These are phyloP conservation scores for Fusarium poae DNA, from an alignment of 2,329 filamentous ascomycete genomes.

Conservation along the genomic window DNA sequence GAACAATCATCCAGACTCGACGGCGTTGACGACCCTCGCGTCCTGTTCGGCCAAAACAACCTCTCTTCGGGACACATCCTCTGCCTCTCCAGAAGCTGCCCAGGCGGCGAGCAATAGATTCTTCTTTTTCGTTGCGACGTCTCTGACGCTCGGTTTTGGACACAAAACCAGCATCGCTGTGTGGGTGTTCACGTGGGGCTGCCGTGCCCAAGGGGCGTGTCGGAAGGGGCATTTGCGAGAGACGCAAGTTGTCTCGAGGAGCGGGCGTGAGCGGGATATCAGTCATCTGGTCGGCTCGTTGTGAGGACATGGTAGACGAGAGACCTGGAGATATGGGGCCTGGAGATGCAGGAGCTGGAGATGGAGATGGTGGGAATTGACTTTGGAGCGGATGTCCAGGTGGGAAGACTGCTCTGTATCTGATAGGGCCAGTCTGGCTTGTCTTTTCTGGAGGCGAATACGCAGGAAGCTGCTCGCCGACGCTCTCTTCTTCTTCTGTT, in stretches of 20 bases:
- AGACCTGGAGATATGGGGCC: constrained; percentile 73
- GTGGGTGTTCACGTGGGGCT: constrained; percentile 60
- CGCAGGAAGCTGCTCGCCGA: constrained; percentile 63
- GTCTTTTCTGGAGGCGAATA: constrained; percentile 64
- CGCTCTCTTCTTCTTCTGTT: constrained; percentile 54
- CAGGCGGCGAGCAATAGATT: constrained; percentile 67
- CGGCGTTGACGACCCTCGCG: constrained; percentile 74
- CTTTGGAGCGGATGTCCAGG: constrained; percentile 62
- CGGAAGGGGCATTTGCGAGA: constrained; percentile 54
- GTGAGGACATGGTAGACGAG: constrained; percentile 71
- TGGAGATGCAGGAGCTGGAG: constrained; percentile 60
- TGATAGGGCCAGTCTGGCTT: constrained; percentile 54
- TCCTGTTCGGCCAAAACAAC: constrained; percentile 73
- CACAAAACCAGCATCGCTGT: constrained; percentile 56
- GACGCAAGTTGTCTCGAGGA: constrained; percentile 34
- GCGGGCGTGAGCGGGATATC: constrained; percentile 68
- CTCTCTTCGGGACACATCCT: constrained; percentile 71
- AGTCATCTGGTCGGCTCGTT: constrained; percentile 70
- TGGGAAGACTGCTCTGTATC: constrained; percentile 71
- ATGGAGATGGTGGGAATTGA: constrained; percentile 69
- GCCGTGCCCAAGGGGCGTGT: constrained; percentile 61
- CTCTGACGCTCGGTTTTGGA: constrained; percentile 65
- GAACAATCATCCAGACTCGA: constrained; percentile 69
- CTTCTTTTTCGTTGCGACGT: constrained; percentile 74
- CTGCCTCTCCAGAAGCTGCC: constrained; percentile 76